These are phyloP conservation scores for Leucosporidium yakuticum DNA, from an alignment of 768 basidiomycete genomes.

Conservation along the genomic window DNA sequence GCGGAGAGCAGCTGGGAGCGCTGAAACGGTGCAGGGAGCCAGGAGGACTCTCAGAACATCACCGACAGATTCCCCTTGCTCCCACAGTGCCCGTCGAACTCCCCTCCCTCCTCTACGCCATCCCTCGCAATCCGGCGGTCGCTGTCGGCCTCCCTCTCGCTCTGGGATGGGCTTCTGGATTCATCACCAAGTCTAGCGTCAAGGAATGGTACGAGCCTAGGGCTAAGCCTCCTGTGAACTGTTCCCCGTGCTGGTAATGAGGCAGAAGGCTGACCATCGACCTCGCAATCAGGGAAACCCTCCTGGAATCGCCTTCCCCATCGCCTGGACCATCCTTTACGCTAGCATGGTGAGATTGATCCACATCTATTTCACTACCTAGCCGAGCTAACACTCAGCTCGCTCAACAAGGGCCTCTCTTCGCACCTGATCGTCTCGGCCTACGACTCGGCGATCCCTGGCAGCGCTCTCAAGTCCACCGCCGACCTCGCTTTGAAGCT, in stretches of 20 bases:
- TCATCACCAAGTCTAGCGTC: conserved; percentile 27
- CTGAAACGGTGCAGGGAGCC: no score
- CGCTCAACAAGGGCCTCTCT: conserved; percentile 7
- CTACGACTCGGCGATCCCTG: conserved; percentile 22
- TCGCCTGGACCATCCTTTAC: conserved; percentile 31
- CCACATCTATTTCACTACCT: neutral
- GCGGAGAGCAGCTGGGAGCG: no score
- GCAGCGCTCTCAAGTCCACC: conserved; percentile 3
- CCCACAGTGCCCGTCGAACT: neutral
- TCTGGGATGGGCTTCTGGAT: conserved; percentile 23
- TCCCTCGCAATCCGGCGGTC: neutral
- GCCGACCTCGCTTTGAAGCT: conserved; percentile 28
- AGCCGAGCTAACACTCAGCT: neutral
- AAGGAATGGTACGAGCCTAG: conserved; percentile 30
- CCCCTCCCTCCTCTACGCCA: conserved; percentile 1
- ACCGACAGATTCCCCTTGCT: no score
- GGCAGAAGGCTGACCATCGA: neutral
- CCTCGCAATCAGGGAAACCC: conserved; percentile 10
- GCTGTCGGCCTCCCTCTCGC: conserved; percentile 34
- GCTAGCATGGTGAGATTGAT: conserved; percentile 11
- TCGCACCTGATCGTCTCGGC: conserved; percentile 30
- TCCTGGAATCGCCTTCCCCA: conserved; percentile 27
- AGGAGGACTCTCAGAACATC: no score
- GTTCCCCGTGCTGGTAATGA: neutral
- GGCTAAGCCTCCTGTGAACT: conserved; percentile 6